Percentiles rank a stretch among this genome's conserved stretches.
These are phyloP conservation scores for Paramecium tetraurelia DNA, from an alignment of 73 alveolate genomes.

Conservation along the genomic window DNA sequence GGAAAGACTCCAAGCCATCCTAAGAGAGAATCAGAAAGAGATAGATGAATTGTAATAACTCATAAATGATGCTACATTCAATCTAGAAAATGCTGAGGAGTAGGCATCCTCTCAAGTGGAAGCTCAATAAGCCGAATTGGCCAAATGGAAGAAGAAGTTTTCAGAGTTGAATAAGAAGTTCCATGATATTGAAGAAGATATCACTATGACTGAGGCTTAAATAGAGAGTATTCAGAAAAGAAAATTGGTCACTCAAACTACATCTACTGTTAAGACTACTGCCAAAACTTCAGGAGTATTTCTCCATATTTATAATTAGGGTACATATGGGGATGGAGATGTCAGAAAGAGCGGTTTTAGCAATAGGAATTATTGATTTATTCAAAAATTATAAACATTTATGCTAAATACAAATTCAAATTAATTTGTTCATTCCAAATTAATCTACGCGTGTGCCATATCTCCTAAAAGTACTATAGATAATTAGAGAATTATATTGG, in stretches of 20 bases:
- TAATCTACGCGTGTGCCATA: neutral
- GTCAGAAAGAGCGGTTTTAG: neutral
- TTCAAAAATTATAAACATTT: neutral
- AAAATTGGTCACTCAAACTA: neutral
- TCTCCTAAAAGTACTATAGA: neutral
- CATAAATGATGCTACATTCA: neutral
- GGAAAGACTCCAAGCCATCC: neutral
- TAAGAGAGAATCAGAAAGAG: neutral
- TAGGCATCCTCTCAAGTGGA: neutral
- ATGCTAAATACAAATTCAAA: neutral
- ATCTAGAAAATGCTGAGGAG: slow-evolving; percentile 8
- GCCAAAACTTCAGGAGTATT: neutral
- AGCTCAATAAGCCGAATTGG: neutral
- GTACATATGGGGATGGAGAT: neutral
- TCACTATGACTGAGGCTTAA: slow-evolving; percentile 8
- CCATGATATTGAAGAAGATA: slow-evolving; percentile 16
- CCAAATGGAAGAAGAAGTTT: slow-evolving; percentile 29
- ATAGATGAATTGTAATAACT: neutral
- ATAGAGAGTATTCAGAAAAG: slow-evolving; percentile 17
- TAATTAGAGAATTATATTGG: neutral
- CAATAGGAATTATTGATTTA: slow-evolving; percentile 19
- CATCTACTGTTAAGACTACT: neutral
- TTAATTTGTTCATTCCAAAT: neutral
- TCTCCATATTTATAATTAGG: neutral
- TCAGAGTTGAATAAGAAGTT: neutral